These are phyloP conservation scores for Reticulascus tulasneorum DNA, from an alignment of 2,329 filamentous ascomycete genomes.

Conservation along the genomic window DNA sequence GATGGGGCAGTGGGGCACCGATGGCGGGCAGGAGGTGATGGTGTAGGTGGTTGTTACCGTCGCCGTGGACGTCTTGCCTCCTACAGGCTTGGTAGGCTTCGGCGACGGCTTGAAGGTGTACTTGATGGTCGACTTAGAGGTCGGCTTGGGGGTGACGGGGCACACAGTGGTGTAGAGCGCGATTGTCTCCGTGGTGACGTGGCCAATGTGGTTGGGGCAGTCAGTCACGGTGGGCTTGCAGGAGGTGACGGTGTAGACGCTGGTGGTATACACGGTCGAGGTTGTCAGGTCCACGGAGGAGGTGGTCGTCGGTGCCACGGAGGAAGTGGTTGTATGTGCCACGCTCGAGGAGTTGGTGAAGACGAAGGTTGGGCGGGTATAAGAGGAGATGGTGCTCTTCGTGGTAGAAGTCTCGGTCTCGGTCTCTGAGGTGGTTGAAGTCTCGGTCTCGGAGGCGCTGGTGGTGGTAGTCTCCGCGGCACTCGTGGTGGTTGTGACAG, in stretches of 20 bases:
- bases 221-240: conserved; percentile 41
- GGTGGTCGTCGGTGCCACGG: conserved; percentile 4
- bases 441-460: not conserved
- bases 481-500: conserved; percentile 6
- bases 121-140: conserved; percentile 4
- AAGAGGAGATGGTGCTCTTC: not conserved
- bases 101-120: not conserved
- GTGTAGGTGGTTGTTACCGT: conserved; percentile 43
- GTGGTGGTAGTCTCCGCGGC: conserved; percentile 6
- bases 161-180: conserved; percentile 36
- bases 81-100: not conserved
- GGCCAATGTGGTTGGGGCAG: conserved; percentile 29
- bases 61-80: conserved; percentile 26
- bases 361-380: too few species aligned
- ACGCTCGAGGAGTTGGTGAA: conserved; percentile 10
- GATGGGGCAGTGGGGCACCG: conserved; percentile 32
- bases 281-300: conserved; percentile 19
- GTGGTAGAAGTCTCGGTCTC: too few species aligned
- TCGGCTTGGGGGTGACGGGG: conserved; percentile 26
- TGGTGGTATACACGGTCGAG: conserved; percentile 36
- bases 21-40: conserved; percentile 51
- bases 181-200: conserved; percentile 31
- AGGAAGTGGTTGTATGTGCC: conserved; percentile 4
- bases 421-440: not conserved
- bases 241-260: conserved; percentile 50